phyloP scores from a whole-genome alignment of 257 asterid genomes.

The Dorcoceras hygrometricum region DNA sequence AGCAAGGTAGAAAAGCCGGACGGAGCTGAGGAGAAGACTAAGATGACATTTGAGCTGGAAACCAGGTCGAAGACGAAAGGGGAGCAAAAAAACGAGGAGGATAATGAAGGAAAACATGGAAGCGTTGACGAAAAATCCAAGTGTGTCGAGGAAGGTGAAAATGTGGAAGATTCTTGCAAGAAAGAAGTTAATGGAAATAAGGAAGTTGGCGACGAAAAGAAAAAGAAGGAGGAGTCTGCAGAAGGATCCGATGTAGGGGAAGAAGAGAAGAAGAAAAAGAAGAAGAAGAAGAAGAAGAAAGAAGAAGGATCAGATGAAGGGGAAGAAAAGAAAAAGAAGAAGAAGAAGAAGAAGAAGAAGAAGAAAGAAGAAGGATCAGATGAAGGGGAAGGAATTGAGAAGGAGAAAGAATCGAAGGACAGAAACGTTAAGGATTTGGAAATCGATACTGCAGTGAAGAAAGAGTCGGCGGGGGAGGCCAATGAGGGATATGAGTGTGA shows the following conservation, averaged over 20 bases:
- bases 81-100: conserved; percentile 25
- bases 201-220: conserved; percentile 11
- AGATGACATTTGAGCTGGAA: conserved; percentile 41
- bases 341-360: conserved; percentile 17
- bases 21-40: conserved; percentile 38
- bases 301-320: conserved; percentile 16
- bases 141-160: conserved; percentile 16
- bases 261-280: conserved; percentile 11
- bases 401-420: neutral
- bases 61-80: conserved; percentile 39
- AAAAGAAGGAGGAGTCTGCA: conserved; percentile 24
- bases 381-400: conserved; percentile 7
- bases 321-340: conserved; percentile 26
- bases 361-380: conserved; percentile 16
- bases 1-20: conserved; percentile 32
- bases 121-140: conserved; percentile 16
- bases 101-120: conserved; percentile 23
- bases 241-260: conserved; percentile 23
- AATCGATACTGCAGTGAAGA: neutral
- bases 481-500: conserved; percentile 4
- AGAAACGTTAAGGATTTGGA: conserved; percentile 7
- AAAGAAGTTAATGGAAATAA: conserved; percentile 13
- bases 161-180: conserved; percentile 9
- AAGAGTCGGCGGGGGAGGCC: conserved; percentile 1
- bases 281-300: conserved; percentile 6